Base-by-base conservation (phyloP, 495 filamentous ascomycete genomes). In the Xylaria curta region DNA sequence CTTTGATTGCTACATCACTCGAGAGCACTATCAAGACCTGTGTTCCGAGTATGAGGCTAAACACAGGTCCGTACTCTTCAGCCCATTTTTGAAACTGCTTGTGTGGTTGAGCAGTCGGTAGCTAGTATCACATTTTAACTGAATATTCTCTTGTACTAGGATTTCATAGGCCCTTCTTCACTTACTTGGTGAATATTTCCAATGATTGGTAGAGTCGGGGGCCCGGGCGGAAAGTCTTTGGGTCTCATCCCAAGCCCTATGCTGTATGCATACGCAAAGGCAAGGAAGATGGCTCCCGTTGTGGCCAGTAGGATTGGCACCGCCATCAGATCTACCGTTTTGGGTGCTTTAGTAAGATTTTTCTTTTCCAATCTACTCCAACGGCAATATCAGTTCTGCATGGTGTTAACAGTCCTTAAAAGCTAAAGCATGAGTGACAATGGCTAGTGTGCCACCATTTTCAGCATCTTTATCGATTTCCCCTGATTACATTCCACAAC, bases 51-150 rank as follows among this genome's bases (percentile, higher is more conserved):
- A 56, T 15, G 24, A 56, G 51, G 12, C 51, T 56, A 31, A 56
- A 56, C 51, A 56, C 51, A 10, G 51, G 51, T 26, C 51, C 51
- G 51, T 56, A 56, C 24, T 56, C 51, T 56, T 56, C 51, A 56
- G 51, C 51, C 51, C 51, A 56, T 56, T 56, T 56, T 28, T 56
- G 51, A 28, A 56, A 56, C 53, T 56, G 26, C 26, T 31, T 56
- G 26, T 56, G 53, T 6, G 24, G 26, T 31, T 56, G 53, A 26
- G 53, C 17, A 56, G 53, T 56, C 17, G 53, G 53, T 28, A 56
- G 13, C 53, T 56, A 56, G 5, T 28, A 2, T 17, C 26, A 31
- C 26, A 31, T 28, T 12, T 54, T 31, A 56, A n/a, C 17, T 17
- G 0, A 56, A 4, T 2, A 56, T 31, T 31, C 26, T 31, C 17